Evolutionary conservation across 768 basidiomycete species (phyloP), one percentile per base, ranked within the genome.

Genomic region (Cyclocybe aegerita): DNA sequence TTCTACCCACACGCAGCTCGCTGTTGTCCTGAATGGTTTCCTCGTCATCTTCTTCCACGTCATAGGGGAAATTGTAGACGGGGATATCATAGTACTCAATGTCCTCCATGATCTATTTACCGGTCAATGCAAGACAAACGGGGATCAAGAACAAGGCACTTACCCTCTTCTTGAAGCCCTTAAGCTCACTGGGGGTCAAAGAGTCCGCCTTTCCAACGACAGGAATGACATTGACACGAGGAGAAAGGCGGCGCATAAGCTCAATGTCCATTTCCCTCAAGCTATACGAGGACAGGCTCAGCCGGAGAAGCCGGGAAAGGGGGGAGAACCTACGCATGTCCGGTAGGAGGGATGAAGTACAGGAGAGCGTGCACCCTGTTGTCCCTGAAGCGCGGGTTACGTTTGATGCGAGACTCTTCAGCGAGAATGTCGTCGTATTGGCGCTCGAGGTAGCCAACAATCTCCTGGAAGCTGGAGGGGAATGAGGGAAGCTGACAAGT

Each of bases 341-440:
- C 95, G n/a, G 95, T 98, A 4, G 97, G 97, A 38, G 95, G 88
- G 73, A 98, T 98, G 67, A 99, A 99, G 76, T 98, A 98, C 49
- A 99, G 80, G 49, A 98, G 77, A 17, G 94, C 96, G 58, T 98
- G 97, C 1, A 98, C 86, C 56, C 97, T 82, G 77, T 98, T 98
- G 71, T 99, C 97, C 65, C 94, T 86, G 83, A 98, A 99, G 56
- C 97, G 88, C 30, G 96, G 95, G 72, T 98, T 98, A 79, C 97
- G 95, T 77, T 97, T 98, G 74, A 99, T 99, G 59, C 97, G 84
- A 47, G 93, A 96, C 74, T 99, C 97, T 68, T 98, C 96, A 4
- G 96, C 95, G 57, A 99, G 78, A 65, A 98, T 96, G 61, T 99
- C 95, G 54, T 99, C 97, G 72, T 98, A 98, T 83, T 98, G 95